Conservation (phyloP, 139 green algal genomes). For the Edaphochlamys debaryana region DNA sequence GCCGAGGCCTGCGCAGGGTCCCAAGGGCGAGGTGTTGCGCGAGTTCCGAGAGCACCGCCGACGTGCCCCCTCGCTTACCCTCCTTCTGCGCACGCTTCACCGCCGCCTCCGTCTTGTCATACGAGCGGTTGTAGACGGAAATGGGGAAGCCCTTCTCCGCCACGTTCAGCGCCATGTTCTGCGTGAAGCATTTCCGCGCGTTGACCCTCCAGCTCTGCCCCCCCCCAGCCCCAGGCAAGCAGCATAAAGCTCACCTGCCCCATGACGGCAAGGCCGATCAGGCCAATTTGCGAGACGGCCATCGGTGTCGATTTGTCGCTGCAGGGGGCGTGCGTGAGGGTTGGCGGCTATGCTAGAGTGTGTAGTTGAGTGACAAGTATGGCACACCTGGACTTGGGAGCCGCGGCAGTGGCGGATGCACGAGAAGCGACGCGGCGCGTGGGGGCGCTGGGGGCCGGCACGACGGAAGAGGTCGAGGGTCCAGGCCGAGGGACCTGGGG, state of each 20-base stretch:
- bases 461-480: neutral
- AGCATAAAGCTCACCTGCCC: slow-evolving; percentile 84
- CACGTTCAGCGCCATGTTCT: slow-evolving; percentile 99
- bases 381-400: neutral
- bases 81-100: slow-evolving; percentile 94
- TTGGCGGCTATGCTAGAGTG: neutral
- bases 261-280: slow-evolving; percentile 98
- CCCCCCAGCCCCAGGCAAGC: too few species aligned
- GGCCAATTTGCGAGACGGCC: slow-evolving; percentile 81
- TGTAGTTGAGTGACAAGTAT: neutral
- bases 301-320: slow-evolving; percentile 25
- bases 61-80: slow-evolving; percentile 57
- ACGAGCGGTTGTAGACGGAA: slow-evolving; percentile 95
- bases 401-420: neutral
- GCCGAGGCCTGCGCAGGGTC: slow-evolving; percentile 77
- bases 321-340: neutral
- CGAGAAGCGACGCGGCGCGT: neutral
- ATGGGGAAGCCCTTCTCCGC: slow-evolving; percentile 98
- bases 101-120: slow-evolving; percentile 94
- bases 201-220: too few species aligned
- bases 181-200: slow-evolving; percentile 33
- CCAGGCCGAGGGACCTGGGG: too few species aligned
- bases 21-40: neutral
- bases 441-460: neutral
- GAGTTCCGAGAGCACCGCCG: neutral